Base-by-base conservation (phyloP, 2,329 filamentous ascomycete species). In the Uncinocarpus reesii region DNA sequence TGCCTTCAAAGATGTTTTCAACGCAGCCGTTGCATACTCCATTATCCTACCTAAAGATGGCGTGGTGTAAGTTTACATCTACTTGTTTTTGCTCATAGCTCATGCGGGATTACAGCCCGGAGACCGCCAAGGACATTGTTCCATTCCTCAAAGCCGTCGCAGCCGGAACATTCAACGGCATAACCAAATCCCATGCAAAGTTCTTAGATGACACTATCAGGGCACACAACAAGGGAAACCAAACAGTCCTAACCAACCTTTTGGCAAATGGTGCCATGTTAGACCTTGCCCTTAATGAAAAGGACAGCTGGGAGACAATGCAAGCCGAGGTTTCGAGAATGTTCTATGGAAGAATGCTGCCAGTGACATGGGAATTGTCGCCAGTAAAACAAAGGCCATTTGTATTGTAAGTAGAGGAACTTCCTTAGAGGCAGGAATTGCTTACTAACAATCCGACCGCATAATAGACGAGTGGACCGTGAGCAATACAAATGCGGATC, bases 1-100 rank as follows among this genome's bases (percentile, higher is more conserved):
- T 13, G 34, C 28, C 2, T 40, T 18, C 21, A 48, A 48, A 41
- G 45, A 42, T 32, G 36, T 48, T 11, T 48, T 48, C 31, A 48
- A 34, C 18, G 26, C 35, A 4, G 35, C 36, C 15, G 45, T 42
- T 29, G 24, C 35, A 24, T 40, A 28, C 18, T 29, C 35, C 6
- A 40, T 48, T 32, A 41, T 32, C 11, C 23, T 32, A 2, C 15
- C 24, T 7, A 48, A 48, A 38, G 45, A 48, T 32, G 24, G 32
- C 24, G 6, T 42, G n/a, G 28, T 28, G 45, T 48, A 48, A 21
- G 45, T 40, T 43, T 28, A 36, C n/a, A 15, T 20, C 26, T 21
- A 18, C 18, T 24, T 2, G 3, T 29, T 8, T 5, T 43, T 29
- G n/a, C 11, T 21, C 10, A 20, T 15, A 21, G 16, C 41, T 43